Percentiles rank a stretch among this genome's conserved stretches.
phyloP scores from a whole-genome alignment of 1,284 basidiomycete species.

The Naganishia sp. region DNA sequence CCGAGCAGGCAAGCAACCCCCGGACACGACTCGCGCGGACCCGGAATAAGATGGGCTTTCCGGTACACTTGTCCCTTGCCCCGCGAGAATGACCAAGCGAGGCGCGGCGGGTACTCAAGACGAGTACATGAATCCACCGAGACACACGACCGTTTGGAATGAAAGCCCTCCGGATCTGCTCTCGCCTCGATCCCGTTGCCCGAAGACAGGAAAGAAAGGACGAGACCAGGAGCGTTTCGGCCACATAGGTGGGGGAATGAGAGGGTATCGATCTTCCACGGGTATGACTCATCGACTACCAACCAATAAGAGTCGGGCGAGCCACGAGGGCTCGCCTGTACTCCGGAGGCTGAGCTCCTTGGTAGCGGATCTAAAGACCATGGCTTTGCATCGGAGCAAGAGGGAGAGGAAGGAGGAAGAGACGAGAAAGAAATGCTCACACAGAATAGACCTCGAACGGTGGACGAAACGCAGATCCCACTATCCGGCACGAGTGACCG shows the following conservation, averaged over 20 bases:
- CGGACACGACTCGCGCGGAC: constrained; percentile 22
- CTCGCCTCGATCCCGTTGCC: constrained; percentile 11
- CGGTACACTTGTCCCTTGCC: neutral
- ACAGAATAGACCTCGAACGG: neutral
- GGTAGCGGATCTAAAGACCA: constrained; percentile 34
- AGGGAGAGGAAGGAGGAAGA: neutral
- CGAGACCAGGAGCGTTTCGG: constrained; percentile 23
- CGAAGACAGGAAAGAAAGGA: constrained; percentile 2
- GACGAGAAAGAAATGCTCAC: constrained; percentile 6
- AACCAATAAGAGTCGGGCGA: constrained; percentile 3
- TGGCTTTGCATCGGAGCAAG: constrained; percentile 17
- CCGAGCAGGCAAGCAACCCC: constrained; percentile 9
- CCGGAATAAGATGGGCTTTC: constrained; percentile 19
- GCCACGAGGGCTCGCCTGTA: neutral
- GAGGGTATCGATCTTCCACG: constrained; percentile 30
- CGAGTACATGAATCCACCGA: constrained; percentile 21
- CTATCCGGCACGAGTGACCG: too few species aligned
- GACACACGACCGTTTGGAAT: constrained; percentile 24
- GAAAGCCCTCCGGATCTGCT: constrained; percentile 21
- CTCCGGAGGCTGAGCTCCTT: constrained; percentile 1
- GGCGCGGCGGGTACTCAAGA: constrained; percentile 26
- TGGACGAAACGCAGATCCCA: too few species aligned
- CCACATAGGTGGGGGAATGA: constrained; percentile 14
- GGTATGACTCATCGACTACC: constrained; percentile 34
- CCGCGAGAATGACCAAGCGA: constrained; percentile 5